phyloP scores from a whole-genome alignment of 192 early-diverging fungal species.

The Blastocladiella britannica region DNA sequence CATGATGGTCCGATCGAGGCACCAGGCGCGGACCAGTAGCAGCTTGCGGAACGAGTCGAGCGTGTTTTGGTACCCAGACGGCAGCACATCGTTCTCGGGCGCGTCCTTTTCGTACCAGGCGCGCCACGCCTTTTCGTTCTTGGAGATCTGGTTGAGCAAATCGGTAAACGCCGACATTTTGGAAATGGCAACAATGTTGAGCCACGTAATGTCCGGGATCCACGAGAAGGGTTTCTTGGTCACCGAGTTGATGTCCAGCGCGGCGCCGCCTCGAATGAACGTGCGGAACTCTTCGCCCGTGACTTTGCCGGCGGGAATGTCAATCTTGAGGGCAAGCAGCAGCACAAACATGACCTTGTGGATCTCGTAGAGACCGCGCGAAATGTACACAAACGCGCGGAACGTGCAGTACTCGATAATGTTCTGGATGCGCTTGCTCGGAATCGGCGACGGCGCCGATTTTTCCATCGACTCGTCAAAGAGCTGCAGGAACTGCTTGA shows the following conservation, averaged over 20 bases:
- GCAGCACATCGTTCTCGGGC: conserved; percentile 40
- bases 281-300: conserved; percentile 40
- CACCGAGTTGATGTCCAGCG: conserved; percentile 40
- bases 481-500: conserved; percentile 42
- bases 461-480: conserved; percentile 49
- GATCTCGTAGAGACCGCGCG: conserved; percentile 37
- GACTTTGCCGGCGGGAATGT: conserved; percentile 27
- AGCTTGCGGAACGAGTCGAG: conserved; percentile 33
- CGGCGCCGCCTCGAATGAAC: conserved; percentile 40
- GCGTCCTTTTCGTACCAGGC: conserved; percentile 42
- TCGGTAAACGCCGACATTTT: conserved; percentile 42
- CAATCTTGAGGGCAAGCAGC: conserved; percentile 36
- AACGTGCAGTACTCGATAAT: conserved; percentile 47
- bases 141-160: conserved; percentile 40
- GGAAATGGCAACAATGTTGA: conserved; percentile 35
- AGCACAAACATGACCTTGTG: conserved; percentile 41
- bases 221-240: conserved; percentile 46
- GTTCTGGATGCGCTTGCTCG: conserved; percentile 40
- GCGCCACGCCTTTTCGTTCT: conserved; percentile 44
- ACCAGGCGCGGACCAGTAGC: conserved; percentile 38
- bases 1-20: conserved; percentile 39
- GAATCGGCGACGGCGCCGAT: conserved; percentile 36
- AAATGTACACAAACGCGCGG: conserved; percentile 32
- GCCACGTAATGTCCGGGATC: conserved; percentile 47
- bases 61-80: conserved; percentile 34